Evolutionary conservation across 129 eudicot species (phyloP).

Genomic region (Helianthus annuus): DNA sequence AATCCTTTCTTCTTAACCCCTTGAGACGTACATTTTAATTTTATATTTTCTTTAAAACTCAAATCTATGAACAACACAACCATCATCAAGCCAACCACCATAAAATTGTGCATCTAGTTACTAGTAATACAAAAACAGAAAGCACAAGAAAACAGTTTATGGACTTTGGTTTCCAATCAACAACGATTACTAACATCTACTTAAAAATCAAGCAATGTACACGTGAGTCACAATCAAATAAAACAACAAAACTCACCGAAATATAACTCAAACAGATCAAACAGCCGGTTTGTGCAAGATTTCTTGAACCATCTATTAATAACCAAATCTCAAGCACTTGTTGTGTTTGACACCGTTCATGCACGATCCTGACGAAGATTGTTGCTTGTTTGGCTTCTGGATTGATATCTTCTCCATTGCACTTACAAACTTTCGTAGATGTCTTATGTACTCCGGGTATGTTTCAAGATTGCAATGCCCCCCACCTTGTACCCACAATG

Average conservation of each 20-base stretch:
- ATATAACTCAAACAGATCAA: constrained; percentile 28
- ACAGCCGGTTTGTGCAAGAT: constrained; percentile 26
- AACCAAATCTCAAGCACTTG: constrained; percentile 76
- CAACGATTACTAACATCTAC: constrained; percentile 24
- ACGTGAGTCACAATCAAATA: constrained; percentile 25
- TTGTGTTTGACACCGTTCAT: constrained; percentile 62
- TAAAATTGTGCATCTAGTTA: too few species aligned
- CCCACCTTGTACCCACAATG: constrained; percentile 93
- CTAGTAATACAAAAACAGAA: neutral
- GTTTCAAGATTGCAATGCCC: constrained; percentile 97
- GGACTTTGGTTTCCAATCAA: constrained; percentile 8
- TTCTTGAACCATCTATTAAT: constrained; percentile 38
- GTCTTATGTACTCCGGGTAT: constrained; percentile 92
- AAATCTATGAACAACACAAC: too few species aligned
- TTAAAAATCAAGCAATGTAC: constrained; percentile 27
- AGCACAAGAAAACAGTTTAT: constrained; percentile 22
- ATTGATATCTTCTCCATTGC: constrained; percentile 86
- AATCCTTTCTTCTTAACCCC: too few species aligned
- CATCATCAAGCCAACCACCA: too few species aligned
- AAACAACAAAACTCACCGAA: constrained; percentile 24
- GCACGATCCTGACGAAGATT: constrained; percentile 36
- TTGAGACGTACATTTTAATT: too few species aligned
- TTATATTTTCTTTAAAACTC: too few species aligned
- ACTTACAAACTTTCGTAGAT: constrained; percentile 66
- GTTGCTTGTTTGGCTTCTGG: constrained; percentile 48